phyloP scores from a whole-genome alignment of 2,329 filamentous ascomycete species.

The Cladorrhinum sp. region DNA sequence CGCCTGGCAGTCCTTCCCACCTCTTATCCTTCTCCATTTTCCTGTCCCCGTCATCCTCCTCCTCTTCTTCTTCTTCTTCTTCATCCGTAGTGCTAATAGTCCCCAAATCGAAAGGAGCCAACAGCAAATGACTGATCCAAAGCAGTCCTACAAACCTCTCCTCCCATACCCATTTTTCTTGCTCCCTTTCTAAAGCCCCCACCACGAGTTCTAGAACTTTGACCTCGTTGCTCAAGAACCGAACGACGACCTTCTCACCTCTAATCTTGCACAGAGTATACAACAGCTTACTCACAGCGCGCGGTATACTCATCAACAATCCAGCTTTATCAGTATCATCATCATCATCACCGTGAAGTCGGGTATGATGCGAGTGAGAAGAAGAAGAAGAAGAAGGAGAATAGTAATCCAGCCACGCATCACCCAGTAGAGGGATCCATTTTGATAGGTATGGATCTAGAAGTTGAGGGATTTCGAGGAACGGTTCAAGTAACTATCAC shows the following conservation, averaged over 20 bases:
- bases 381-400: constrained; percentile 40
- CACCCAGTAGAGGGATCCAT: constrained; percentile 71
- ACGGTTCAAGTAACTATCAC: constrained; percentile 66
- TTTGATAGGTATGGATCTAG: constrained; percentile 78
- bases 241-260: constrained; percentile 86
- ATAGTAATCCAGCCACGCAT: constrained; percentile 71
- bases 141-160: constrained; percentile 83
- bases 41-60: constrained; percentile 36
- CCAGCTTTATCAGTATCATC: constrained; percentile 21
- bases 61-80: constrained; percentile 47
- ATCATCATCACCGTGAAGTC: constrained; percentile 8
- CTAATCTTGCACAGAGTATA: constrained; percentile 94
- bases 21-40: neutral
- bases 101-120: constrained; percentile 85
- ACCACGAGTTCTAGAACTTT: constrained; percentile 79
- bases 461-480: constrained; percentile 92
- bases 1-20: constrained; percentile 61
- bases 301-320: constrained; percentile 55
- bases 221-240: constrained; percentile 88
- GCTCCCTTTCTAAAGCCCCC: constrained; percentile 59
- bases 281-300: constrained; percentile 73
- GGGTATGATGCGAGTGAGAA: constrained; percentile 17
- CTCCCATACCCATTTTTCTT: constrained; percentile 66
- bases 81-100: constrained; percentile 69
- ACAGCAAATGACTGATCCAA: constrained; percentile 79